Evolutionary conservation across 306 rosid genomes (phyloP), one percentile per base, ranked within the genome.

Genomic region (Cicer judaicum): DNA sequence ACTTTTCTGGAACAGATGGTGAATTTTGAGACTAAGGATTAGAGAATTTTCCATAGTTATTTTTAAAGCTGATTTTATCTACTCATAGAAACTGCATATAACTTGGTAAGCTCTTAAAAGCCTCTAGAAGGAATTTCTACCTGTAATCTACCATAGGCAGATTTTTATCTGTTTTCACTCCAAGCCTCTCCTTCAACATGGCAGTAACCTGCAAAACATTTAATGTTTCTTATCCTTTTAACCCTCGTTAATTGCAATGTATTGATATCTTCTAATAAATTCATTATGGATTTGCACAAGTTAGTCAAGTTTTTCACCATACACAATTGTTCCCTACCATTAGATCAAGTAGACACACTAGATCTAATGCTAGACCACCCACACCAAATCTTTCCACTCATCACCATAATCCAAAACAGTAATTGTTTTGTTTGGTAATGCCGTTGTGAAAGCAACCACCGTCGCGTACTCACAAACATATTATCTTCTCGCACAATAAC

Each of bases 121-220:
- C 75, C 4, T 66, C 60, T 10, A 76, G 42, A 77, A 73, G 56
- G 80, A 75, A 81, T 77, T 67, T 46, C 68, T 73, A 94, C 98
- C 95, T 90, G 91, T 88, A 94, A 80, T 90, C 95, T 64, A 91
- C 93, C 87, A 64, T 68, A 73, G 90, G 86, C 50, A 88, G 85
- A 14, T 68, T 73, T 76, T 88, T 88, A 68, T 88, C 91, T 48
- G 78, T 81, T 67, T 85, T 70, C 75, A 94, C 77, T 65, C 90
- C 90, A 49, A 92, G 90, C 81, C 88, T 91, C 73, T 87, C 88
- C 86, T 80, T 88, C 87, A 94, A 68, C 90, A 78, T 81, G 75
- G 87, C 69, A 78, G 82, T 85, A 81, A 94, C 88, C 97, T 91
- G 89, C 78, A 78, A 81, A 81, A 81, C 64, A 72, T 55, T 53